Evolutionary conservation across 805 yeast genomes (phyloP).

Genomic region (Candida khao-thaluensis): DNA sequence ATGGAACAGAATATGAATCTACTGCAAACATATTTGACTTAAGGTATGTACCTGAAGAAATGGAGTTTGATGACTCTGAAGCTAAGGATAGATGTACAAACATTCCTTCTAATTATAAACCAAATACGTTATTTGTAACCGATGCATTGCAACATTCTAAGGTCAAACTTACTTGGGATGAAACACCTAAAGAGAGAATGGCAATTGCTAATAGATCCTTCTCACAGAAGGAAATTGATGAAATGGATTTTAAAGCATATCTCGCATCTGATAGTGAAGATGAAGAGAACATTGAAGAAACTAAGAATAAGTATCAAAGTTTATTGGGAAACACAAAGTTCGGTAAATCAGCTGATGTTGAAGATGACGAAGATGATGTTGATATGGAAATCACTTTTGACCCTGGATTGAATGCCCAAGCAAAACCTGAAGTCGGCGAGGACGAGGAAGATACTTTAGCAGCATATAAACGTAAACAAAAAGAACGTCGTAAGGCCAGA

Average conservation of each 20-base stretch:
- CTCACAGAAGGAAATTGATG: constrained; percentile 83
- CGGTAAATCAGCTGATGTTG: constrained; percentile 23
- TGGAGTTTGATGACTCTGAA: constrained; percentile 73
- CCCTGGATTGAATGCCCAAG: constrained; percentile 63
- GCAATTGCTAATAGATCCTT: constrained; percentile 77
- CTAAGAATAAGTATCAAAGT: constrained; percentile 60
- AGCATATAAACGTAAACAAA: constrained; percentile 80
- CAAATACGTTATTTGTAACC: constrained; percentile 73
- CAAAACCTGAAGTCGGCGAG: constrained; percentile 30
- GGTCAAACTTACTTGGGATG: constrained; percentile 97
- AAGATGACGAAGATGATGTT: constrained; percentile 58
- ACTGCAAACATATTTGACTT: constrained; percentile 93
- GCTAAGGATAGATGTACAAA: constrained; percentile 72
- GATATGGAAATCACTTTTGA: constrained; percentile 96
- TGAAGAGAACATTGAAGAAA: constrained; percentile 20
- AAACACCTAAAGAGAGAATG: constrained; percentile 88
- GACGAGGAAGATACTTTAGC: constrained; percentile 65
- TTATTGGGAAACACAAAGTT: constrained; percentile 49
- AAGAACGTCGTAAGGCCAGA: constrained; percentile 86
- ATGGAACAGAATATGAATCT: constrained; percentile 93
- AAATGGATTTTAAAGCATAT: constrained; percentile 90
- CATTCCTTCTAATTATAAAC: constrained; percentile 77
- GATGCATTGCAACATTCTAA: constrained; percentile 96
- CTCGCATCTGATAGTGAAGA: constrained; percentile 55
- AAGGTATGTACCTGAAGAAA: constrained; percentile 89